These are phyloP conservation scores for Termitomyces sp. DNA, from an alignment of 768 basidiomycete species.

Conservation along the genomic window DNA sequence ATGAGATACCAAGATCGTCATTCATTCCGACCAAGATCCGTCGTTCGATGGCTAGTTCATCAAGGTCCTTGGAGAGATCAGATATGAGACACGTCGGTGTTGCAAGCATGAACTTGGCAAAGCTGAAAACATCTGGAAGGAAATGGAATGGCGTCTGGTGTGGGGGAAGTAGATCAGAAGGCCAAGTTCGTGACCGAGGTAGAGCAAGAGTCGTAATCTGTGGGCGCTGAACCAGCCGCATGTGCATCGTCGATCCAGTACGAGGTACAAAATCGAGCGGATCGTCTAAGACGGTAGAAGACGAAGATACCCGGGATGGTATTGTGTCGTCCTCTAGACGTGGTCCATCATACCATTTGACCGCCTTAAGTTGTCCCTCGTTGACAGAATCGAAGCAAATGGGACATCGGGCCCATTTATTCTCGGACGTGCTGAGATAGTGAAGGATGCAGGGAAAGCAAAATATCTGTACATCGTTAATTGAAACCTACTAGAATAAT, in stretches of 20 bases:
- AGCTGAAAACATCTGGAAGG: constrained; percentile 84
- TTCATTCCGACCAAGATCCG: constrained; percentile 58
- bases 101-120: constrained; percentile 95
- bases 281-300: constrained; percentile 36
- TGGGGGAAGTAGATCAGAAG: constrained; percentile 85
- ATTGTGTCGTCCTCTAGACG: constrained; percentile 26
- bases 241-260: constrained; percentile 60
- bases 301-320: constrained; percentile 39
- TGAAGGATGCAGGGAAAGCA: constrained; percentile 95
- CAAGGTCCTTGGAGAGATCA: constrained; percentile 70
- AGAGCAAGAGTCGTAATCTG: constrained; percentile 94
- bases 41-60: constrained; percentile 70
- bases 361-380: constrained; percentile 86
- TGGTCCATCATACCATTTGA: constrained; percentile 80
- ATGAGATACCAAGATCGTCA: constrained; percentile 75
- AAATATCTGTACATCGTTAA: constrained; percentile 58
- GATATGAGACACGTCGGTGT: constrained; percentile 79
- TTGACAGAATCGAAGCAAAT: constrained; percentile 95
- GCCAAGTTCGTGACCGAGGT: constrained; percentile 90
- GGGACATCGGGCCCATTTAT: constrained; percentile 91
- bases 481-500: constrained; percentile 10
- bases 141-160: constrained; percentile 96
- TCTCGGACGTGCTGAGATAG: constrained; percentile 80
- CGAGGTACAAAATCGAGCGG: constrained; percentile 37
- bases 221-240: constrained; percentile 91